Percentiles rank a stretch among this genome's conserved stretches.
phyloP scores from a whole-genome alignment of 192 early-diverging fungal genomes.

The Coemansia sp. region DNA sequence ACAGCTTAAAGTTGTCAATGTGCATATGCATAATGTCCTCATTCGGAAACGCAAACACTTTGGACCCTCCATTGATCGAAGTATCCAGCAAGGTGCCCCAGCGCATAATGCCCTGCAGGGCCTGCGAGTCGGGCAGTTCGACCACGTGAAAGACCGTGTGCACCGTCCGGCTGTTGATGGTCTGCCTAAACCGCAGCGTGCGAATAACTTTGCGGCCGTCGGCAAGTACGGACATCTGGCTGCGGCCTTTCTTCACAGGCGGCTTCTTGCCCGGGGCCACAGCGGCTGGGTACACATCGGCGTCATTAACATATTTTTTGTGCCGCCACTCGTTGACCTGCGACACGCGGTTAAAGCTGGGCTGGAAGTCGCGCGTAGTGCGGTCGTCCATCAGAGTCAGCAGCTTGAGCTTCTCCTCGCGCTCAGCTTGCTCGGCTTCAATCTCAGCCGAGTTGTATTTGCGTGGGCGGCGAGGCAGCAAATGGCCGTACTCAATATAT shows the following conservation, averaged over 20 bases:
- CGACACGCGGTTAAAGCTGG: constrained; percentile 67
- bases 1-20: constrained; percentile 53
- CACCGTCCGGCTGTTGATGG: constrained; percentile 50
- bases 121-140: constrained; percentile 47
- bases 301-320: constrained; percentile 58
- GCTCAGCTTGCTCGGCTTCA: constrained; percentile 66
- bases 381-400: constrained; percentile 70
- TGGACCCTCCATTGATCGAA: constrained; percentile 63
- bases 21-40: constrained; percentile 53
- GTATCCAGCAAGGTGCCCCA: constrained; percentile 66
- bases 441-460: constrained; percentile 72
- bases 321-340: constrained; percentile 71
- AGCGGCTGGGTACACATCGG: constrained; percentile 49
- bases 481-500: constrained; percentile 55
- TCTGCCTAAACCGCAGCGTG: constrained; percentile 69
- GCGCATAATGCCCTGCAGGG: constrained; percentile 66
- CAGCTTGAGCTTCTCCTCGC: constrained; percentile 66
- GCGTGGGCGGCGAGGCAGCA: constrained; percentile 58
- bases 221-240: constrained; percentile 43
- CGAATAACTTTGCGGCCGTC: constrained; percentile 66
- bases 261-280: constrained; percentile 37
- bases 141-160: constrained; percentile 66
- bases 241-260: constrained; percentile 34
- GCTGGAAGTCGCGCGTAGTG: constrained; percentile 59
- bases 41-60: constrained; percentile 55